Evolutionary conservation across 495 filamentous ascomycete species (phyloP).

Genomic region (Penicillium waksmanii): DNA sequence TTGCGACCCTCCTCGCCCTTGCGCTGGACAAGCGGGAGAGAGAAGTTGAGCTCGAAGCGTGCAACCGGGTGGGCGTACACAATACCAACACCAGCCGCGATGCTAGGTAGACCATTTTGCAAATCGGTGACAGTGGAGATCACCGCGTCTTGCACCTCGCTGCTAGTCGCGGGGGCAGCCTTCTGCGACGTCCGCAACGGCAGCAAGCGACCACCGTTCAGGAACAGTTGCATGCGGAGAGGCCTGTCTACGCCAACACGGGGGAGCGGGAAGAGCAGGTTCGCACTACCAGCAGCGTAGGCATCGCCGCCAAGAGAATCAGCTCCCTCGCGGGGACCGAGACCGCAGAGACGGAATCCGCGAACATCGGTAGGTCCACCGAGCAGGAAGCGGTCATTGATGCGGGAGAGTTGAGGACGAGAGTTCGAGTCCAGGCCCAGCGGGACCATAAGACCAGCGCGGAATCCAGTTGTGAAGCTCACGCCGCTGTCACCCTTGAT

Average conservation of each 20-base stretch:
- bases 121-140: slow-evolving; percentile 63
- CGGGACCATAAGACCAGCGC: slow-evolving; percentile 66
- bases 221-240: slow-evolving; percentile 84
- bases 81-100: slow-evolving; percentile 84
- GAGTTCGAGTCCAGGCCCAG: slow-evolving; percentile 56
- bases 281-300: slow-evolving; percentile 84
- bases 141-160: slow-evolving; percentile 58
- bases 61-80: slow-evolving; percentile 93
- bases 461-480: slow-evolving; percentile 66
- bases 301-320: slow-evolving; percentile 92
- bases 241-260: slow-evolving; percentile 76
- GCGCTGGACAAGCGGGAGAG: slow-evolving; percentile 78
- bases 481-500: slow-evolving; percentile 72
- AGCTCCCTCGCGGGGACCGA: slow-evolving; percentile 81
- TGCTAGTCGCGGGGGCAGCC: slow-evolving; percentile 52
- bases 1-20: slow-evolving; percentile 85
- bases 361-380: slow-evolving; percentile 94
- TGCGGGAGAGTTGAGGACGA: slow-evolving; percentile 64
- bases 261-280: slow-evolving; percentile 82
- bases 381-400: slow-evolving; percentile 94
- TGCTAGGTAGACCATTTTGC: slow-evolving; percentile 75
- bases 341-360: slow-evolving; percentile 85
- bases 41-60: slow-evolving; percentile 94
- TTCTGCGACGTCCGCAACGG: slow-evolving; percentile 66
- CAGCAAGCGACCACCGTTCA: slow-evolving; percentile 86